Conservation (phyloP, 202 grass and related monocot species). For the Musa balbisiana region DNA sequence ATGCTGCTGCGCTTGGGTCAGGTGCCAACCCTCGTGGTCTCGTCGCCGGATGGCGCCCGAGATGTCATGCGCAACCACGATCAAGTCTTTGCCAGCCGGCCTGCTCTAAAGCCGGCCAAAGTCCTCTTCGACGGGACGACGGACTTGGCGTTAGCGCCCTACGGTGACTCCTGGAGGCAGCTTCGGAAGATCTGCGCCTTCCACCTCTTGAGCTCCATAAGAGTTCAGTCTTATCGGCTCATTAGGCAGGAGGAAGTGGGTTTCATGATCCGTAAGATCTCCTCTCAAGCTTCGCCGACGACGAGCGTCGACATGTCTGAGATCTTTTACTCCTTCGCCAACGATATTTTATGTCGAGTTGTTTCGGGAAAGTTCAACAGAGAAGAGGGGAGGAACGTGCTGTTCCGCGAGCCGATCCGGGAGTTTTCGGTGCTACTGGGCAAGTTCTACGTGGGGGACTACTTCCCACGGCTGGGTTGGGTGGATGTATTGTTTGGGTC, state of each 20-base stretch:
- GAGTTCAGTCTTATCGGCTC: conserved; percentile 30
- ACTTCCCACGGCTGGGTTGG: conserved; percentile 35
- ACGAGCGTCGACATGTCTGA: neutral
- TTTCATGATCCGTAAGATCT: neutral
- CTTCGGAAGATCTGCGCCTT: conserved; percentile 25
- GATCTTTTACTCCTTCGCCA: neutral
- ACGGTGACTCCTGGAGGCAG: conserved; percentile 46
- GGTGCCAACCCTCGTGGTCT: no score
- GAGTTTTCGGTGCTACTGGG: conserved; percentile 15
- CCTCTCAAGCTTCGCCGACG: conserved; percentile 3
- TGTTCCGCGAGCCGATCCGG: neutral
- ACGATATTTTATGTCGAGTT: conserved; percentile 25
- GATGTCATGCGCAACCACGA: neutral
- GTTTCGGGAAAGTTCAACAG: conserved; percentile 13
- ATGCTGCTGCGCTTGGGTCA: no score
- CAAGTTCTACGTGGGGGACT: conserved; percentile 20
- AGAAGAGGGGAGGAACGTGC: neutral
- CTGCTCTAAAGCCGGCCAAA: neutral
- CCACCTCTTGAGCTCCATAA: conserved; percentile 33
- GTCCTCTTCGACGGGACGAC: conserved; percentile 3
- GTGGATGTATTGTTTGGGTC: conserved; percentile 41
- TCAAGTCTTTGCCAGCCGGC: conserved; percentile 1
- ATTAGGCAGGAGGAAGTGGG: conserved; percentile 29
- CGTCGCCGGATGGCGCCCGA: no score
- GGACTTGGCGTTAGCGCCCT: conserved; percentile 31